phyloP scores from a whole-genome alignment of 495 filamentous ascomycete genomes.

The Xylaria acuta region DNA sequence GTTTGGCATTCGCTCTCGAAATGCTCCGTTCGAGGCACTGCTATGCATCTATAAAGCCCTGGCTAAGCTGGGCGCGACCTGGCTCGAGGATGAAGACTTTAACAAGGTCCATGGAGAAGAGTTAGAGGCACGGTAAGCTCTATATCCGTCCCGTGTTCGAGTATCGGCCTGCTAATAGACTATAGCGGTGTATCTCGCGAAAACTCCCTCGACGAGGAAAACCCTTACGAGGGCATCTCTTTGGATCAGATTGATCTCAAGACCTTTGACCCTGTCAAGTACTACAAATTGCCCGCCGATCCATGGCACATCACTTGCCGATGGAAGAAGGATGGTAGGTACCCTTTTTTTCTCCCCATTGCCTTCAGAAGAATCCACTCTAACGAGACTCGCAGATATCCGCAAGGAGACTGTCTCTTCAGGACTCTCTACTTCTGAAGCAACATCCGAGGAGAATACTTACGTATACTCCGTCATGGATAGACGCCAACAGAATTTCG shows the following conservation, averaged over 20 bases:
- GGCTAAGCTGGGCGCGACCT: constrained; percentile 82
- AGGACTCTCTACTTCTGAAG: constrained; percentile 36
- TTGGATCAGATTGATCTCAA: constrained; percentile 36
- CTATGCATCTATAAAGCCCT: constrained; percentile 92
- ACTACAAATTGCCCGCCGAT: constrained; percentile 84
- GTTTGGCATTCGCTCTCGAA: constrained; percentile 93
- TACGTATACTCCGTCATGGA: constrained; percentile 48
- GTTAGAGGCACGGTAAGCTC: constrained; percentile 34
- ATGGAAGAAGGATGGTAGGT: constrained; percentile 79
- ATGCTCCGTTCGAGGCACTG: constrained; percentile 91
- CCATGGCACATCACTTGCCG: constrained; percentile 95
- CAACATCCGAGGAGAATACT: constrained; percentile 42
- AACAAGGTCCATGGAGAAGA: constrained; percentile 46
- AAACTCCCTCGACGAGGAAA: constrained; percentile 16
- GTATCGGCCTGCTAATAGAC: neutral
- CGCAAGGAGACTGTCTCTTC: constrained; percentile 45
- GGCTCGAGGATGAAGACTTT: constrained; percentile 69
- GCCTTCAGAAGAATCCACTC: neutral
- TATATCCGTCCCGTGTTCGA: neutral
- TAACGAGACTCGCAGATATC: constrained; percentile 41
- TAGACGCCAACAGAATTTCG: constrained; percentile 56
- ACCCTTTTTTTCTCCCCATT: constrained; percentile 51
- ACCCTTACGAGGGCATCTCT: constrained; percentile 37
- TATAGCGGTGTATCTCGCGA: constrained; percentile 4
- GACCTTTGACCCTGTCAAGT: constrained; percentile 46